Conservation (phyloP, 73 alveolate species). For the Paramecium biaurelia region DNA sequence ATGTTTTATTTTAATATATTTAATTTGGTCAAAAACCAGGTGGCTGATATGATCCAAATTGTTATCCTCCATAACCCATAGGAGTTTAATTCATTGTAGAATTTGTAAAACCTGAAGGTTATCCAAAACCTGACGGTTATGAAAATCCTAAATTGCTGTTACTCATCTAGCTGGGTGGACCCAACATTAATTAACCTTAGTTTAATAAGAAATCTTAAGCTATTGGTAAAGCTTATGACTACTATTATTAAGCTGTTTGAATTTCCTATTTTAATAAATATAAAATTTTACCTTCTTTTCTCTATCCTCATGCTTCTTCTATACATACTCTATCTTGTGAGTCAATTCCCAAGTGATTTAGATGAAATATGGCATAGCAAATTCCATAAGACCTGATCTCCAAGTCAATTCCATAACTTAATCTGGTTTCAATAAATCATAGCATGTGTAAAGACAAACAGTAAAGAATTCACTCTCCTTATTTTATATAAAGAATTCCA, state of each 20-base stretch:
- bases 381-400: constrained; percentile 95
- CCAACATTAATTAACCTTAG: neutral
- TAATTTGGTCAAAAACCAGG: neutral
- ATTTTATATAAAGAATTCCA: constrained; percentile 90
- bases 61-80: neutral
- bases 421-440: constrained; percentile 96
- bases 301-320: constrained; percentile 90
- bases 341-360: constrained; percentile 96
- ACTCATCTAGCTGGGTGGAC: neutral
- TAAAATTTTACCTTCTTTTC: constrained; percentile 81
- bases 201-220: neutral
- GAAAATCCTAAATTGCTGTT: neutral
- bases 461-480: constrained; percentile 96
- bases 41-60: constrained; percentile 16
- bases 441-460: constrained; percentile 96
- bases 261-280: neutral
- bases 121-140: neutral
- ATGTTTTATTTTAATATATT: neutral
- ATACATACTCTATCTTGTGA: constrained; percentile 84
- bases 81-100: neutral
- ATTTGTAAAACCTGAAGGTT: neutral
- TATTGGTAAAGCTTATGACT: constrained; percentile 7
- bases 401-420: constrained; percentile 97
- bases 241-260: neutral
- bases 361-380: constrained; percentile 97